Evolutionary conservation across 352 stramenopile species (phyloP).

Genomic region (Phytophthora pinifolia): DNA sequence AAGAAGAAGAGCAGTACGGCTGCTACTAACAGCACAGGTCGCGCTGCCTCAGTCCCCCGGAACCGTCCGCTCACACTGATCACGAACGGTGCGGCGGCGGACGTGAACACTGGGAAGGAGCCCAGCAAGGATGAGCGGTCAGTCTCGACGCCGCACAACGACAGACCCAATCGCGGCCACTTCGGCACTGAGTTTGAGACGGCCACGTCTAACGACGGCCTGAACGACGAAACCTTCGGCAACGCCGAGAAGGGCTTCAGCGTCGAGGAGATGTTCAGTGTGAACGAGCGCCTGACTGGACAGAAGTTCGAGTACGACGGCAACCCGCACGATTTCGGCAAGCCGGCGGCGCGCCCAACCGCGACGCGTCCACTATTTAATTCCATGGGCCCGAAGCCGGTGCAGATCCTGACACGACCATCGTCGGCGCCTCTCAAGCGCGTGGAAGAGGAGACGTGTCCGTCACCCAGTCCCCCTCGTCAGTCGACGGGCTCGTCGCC

Average conservation of each 20-base stretch:
- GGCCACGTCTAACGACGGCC: slow-evolving; percentile 76
- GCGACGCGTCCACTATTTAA: slow-evolving; percentile 53
- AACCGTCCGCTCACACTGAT: slow-evolving; percentile 57
- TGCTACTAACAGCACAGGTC: slow-evolving; percentile 40
- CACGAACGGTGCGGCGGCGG: slow-evolving; percentile 35
- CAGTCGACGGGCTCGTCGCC: slow-evolving; percentile 35
- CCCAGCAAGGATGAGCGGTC: slow-evolving; percentile 45
- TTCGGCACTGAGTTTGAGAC: slow-evolving; percentile 86
- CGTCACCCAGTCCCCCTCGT: slow-evolving; percentile 42
- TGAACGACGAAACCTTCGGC: slow-evolving; percentile 91
- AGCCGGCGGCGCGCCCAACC: slow-evolving; percentile 32
- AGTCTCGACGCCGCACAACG: slow-evolving; percentile 71
- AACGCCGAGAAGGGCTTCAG: slow-evolving; percentile 72
- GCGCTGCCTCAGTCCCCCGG: slow-evolving; percentile 72
- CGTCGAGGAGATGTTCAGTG: slow-evolving; percentile 95
- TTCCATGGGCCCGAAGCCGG: slow-evolving; percentile 37
- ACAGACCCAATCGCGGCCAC: slow-evolving; percentile 53
- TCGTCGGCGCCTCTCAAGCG: slow-evolving; percentile 45
- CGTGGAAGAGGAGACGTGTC: slow-evolving; percentile 50
- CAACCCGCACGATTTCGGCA: slow-evolving; percentile 95
- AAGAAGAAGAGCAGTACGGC: slow-evolving; percentile 59
- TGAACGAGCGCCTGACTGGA: slow-evolving; percentile 92
- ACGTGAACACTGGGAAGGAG: slow-evolving; percentile 30
- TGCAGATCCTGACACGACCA: slow-evolving; percentile 49
- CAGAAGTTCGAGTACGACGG: slow-evolving; percentile 94